Evolutionary conservation across 768 basidiomycete genomes (phyloP).

Genomic region (Collybia sordida): DNA sequence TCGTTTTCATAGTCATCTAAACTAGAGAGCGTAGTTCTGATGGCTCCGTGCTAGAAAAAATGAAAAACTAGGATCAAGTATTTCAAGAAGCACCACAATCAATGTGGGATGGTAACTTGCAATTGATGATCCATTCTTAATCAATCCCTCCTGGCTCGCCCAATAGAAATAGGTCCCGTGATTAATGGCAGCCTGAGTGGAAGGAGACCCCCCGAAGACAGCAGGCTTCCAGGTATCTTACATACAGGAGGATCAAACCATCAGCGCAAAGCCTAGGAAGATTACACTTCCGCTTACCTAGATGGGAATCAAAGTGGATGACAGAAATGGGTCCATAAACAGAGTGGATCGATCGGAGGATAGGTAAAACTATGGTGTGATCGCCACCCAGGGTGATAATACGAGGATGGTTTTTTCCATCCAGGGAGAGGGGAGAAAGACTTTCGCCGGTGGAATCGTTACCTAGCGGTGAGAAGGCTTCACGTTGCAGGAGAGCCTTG

Average conservation of each 20-base stretch:
- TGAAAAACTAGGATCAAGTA: slow-evolving; percentile 80
- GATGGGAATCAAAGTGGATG: slow-evolving; percentile 87
- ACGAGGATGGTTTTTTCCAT: slow-evolving; percentile 76
- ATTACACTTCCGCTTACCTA: slow-evolving; percentile 29
- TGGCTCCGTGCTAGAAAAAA: slow-evolving; percentile 75
- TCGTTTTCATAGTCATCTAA: slow-evolving; percentile 78
- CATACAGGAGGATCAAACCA: not conserved
- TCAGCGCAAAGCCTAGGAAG: not conserved
- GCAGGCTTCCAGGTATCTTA: slow-evolving; percentile 74
- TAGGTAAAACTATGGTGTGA: slow-evolving; percentile 72
- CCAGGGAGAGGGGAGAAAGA: slow-evolving; percentile 57
- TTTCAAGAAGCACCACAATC: slow-evolving; percentile 23
- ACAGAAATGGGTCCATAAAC: slow-evolving; percentile 80
- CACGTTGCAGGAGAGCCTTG: slow-evolving; percentile 65
- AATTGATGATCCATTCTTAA: slow-evolving; percentile 77
- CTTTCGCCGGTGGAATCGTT: slow-evolving; percentile 63
- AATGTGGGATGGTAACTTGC: slow-evolving; percentile 55
- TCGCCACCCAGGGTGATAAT: slow-evolving; percentile 86
- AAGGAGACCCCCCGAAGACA: slow-evolving; percentile 74
- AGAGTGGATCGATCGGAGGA: slow-evolving; percentile 68
- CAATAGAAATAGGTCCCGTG: slow-evolving; percentile 93
- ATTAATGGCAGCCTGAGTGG: slow-evolving; percentile 72
- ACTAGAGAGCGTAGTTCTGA: slow-evolving; percentile 80
- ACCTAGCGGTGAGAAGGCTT: slow-evolving; percentile 59
- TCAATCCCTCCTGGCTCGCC: slow-evolving; percentile 80